Conservation (phyloP, 495 filamentous ascomycete species). For the Sordaria brevicollis region DNA sequence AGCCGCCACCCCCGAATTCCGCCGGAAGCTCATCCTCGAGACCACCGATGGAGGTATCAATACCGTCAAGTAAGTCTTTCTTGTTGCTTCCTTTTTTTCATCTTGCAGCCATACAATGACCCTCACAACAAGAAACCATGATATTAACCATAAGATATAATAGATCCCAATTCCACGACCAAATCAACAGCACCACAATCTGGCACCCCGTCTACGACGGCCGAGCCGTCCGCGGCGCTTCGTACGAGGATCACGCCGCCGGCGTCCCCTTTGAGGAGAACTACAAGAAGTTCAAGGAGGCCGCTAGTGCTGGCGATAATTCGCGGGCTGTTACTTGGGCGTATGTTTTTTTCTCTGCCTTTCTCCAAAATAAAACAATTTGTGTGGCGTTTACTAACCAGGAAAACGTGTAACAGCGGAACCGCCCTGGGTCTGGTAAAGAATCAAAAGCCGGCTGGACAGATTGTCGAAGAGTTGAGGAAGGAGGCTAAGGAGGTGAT, state of each 20-base stretch:
- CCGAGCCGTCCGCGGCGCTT: slow-evolving; percentile 50
- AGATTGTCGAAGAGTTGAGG: slow-evolving; percentile 63
- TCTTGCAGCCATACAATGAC: too few species aligned
- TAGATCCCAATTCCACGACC: slow-evolving; percentile 58
- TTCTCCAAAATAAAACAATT: not conserved
- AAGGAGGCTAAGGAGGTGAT: slow-evolving; percentile 49
- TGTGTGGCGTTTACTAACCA: not conserved
- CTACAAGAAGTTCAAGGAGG: slow-evolving; percentile 46
- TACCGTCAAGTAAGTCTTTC: slow-evolving; percentile 43
- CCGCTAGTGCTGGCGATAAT: slow-evolving; percentile 19
- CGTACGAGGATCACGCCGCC: slow-evolving; percentile 42
- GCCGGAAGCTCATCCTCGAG: slow-evolving; percentile 49
- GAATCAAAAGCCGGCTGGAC: slow-evolving; percentile 55
- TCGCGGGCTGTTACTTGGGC: slow-evolving; percentile 43
- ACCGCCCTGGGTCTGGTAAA: slow-evolving; percentile 53
- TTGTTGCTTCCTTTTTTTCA: not conserved
- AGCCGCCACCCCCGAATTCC: slow-evolving; percentile 48
- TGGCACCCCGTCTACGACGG: slow-evolving; percentile 62
- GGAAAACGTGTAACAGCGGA: slow-evolving; percentile 15
- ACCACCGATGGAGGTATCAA: slow-evolving; percentile 51
- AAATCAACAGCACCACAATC: slow-evolving; percentile 48
- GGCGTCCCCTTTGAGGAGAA: slow-evolving; percentile 50
- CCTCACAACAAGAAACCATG: not conserved
- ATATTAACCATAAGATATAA: not conserved
- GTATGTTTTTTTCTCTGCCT: slow-evolving; percentile 16